Evolutionary conservation across 345 rosid genomes (phyloP).

Genomic region (Pistacia vera): DNA sequence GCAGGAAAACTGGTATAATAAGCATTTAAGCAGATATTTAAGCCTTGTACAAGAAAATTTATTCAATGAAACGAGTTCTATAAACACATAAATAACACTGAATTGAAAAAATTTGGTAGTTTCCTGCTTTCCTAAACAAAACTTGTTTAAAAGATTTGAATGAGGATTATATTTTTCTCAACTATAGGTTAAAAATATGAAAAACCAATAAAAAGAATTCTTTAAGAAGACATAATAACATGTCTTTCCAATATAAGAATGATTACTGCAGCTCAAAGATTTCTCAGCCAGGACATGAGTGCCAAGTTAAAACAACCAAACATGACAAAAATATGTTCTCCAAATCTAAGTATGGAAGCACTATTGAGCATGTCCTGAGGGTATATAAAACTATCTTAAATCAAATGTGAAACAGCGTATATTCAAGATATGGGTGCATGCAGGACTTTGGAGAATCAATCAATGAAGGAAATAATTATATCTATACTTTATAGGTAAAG

Average conservation of each 20-base stretch:
- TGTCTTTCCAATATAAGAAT: neutral
- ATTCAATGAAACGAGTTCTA: conserved; percentile 1
- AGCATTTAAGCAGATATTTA: conserved; percentile 10
- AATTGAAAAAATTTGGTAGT: conserved; percentile 11
- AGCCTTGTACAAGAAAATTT: neutral
- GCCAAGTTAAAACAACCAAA: neutral
- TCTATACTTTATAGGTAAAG: too few species aligned
- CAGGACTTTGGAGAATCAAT: neutral
- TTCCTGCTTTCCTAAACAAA: conserved; percentile 9
- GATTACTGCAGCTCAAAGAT: neutral
- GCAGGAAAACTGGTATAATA: conserved; percentile 28
- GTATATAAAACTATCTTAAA: neutral
- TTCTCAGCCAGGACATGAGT: neutral
- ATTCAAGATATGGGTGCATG: neutral
- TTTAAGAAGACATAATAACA: neutral
- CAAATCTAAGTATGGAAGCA: neutral
- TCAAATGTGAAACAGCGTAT: neutral
- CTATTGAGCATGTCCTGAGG: neutral
- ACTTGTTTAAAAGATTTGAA: conserved; percentile 1
- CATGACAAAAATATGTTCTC: neutral
- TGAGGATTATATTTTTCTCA: neutral
- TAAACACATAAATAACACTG: neutral
- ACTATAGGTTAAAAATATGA: neutral
- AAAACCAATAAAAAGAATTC: neutral
- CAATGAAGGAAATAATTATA: neutral